Evolutionary conservation across 1,139 yeast species (phyloP).

Genomic region (Scheffersomyces segobiensis): DNA sequence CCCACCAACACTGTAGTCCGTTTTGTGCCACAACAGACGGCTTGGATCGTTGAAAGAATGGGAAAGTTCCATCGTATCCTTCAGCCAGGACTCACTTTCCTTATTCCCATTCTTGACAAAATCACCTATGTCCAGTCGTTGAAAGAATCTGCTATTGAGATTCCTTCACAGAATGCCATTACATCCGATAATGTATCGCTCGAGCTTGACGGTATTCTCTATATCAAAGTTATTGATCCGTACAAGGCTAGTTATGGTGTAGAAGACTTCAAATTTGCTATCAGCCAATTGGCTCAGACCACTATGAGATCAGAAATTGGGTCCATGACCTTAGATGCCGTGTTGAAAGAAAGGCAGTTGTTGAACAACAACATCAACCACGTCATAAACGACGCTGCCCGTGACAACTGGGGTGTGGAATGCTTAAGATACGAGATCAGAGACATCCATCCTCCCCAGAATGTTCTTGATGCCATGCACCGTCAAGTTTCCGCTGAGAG

Average conservation of each 20-base stretch:
- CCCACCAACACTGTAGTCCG: slow-evolving; percentile 74
- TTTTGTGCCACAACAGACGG: slow-evolving; percentile 89
- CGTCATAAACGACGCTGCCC: slow-evolving; percentile 84
- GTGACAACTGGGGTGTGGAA: slow-evolving; percentile 78
- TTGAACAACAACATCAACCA: slow-evolving; percentile 71
- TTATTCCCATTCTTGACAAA: slow-evolving; percentile 71
- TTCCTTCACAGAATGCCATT: slow-evolving; percentile 82
- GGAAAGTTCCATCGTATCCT: slow-evolving; percentile 77
- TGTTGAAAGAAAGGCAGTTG: slow-evolving; percentile 70
- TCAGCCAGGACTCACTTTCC: slow-evolving; percentile 75
- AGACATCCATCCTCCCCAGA: slow-evolving; percentile 84
- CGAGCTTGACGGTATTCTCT: slow-evolving; percentile 82
- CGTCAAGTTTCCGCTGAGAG: slow-evolving; percentile 87
- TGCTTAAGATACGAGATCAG: slow-evolving; percentile 85
- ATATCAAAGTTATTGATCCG: slow-evolving; percentile 75
- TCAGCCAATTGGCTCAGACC: slow-evolving; percentile 84
- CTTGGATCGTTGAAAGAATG: slow-evolving; percentile 92
- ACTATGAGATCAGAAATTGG: slow-evolving; percentile 92
- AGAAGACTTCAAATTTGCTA: slow-evolving; percentile 84
- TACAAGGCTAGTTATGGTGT: slow-evolving; percentile 88
- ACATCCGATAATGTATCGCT: slow-evolving; percentile 84
- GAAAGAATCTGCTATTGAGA: slow-evolving; percentile 81
- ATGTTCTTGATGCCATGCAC: slow-evolving; percentile 90
- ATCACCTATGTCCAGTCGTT: slow-evolving; percentile 80
- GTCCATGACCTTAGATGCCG: slow-evolving; percentile 74